Evolutionary conservation across 768 basidiomycete species (phyloP).

Genomic region (Suillus paluster): DNA sequence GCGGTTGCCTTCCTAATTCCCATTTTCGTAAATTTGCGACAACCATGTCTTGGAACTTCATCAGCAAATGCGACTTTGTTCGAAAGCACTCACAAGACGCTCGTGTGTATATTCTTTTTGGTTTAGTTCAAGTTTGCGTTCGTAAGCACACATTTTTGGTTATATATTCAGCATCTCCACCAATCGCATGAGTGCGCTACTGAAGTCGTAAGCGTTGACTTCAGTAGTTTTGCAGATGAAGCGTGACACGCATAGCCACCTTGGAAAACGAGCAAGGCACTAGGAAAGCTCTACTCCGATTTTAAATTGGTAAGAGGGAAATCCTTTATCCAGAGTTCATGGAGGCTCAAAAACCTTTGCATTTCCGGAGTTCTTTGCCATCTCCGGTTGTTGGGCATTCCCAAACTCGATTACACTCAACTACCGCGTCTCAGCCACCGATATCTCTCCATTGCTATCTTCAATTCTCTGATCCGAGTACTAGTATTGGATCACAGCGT

Average conservation of each 20-base stretch:
- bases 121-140: too few species aligned
- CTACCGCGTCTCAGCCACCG: neutral
- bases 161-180: too few species aligned
- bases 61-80: too few species aligned
- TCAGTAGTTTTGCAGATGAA: too few species aligned
- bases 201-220: too few species aligned
- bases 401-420: constrained; percentile 23
- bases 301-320: neutral
- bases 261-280: constrained; percentile 43
- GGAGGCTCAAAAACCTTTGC: neutral
- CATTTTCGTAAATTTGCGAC: too few species aligned
- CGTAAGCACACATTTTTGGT: too few species aligned
- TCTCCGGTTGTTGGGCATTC: constrained; percentile 3
- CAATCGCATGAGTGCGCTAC: too few species aligned
- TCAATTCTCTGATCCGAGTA: constrained; percentile 61
- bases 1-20: too few species aligned
- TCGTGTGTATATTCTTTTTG: too few species aligned
- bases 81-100: too few species aligned
- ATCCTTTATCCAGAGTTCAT: neutral
- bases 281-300: neutral
- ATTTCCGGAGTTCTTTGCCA: neutral
- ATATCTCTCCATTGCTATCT: constrained; percentile 31
- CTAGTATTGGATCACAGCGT: constrained; percentile 60
- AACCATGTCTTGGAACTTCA: too few species aligned
- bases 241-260: constrained; percentile 50